Percentiles rank a stretch among this genome's conserved stretches.
Evolutionary conservation across 2,329 filamentous ascomycete genomes (phyloP).

Genomic region (Verticillium dahliae): DNA sequence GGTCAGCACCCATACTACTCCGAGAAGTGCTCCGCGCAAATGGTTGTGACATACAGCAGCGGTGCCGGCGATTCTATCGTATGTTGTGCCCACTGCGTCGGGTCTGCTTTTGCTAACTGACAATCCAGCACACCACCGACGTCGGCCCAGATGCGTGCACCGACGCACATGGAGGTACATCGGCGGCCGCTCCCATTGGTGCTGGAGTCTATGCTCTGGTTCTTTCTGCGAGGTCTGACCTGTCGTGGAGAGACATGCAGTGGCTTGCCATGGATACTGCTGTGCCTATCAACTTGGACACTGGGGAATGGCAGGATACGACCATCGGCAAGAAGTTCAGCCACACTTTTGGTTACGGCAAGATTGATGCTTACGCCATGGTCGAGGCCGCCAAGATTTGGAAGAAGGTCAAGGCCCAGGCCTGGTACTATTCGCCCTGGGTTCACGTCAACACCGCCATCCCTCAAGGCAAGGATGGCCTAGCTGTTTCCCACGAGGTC

Average conservation of each 20-base stretch:
- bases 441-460: conserved; percentile 80
- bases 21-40: conserved; percentile 88
- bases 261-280: conserved; percentile 84
- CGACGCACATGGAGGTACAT: conserved; percentile 83
- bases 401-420: conserved; percentile 86
- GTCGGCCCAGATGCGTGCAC: conserved; percentile 80
- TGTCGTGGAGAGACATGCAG: conserved; percentile 92
- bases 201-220: conserved; percentile 89
- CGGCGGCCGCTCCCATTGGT: conserved; percentile 86
- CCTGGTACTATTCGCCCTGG: conserved; percentile 93
- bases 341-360: conserved; percentile 93
- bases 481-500: conserved; percentile 75
- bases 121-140: conserved; percentile 75
- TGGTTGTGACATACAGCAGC: conserved; percentile 95
- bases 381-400: conserved; percentile 82
- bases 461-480: conserved; percentile 74
- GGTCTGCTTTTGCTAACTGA: conserved; percentile 11
- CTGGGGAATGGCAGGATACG: conserved; percentile 71
- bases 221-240: conserved; percentile 74
- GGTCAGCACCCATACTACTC: conserved; percentile 94
- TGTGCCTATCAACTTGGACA: conserved; percentile 67
- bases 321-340: conserved; percentile 80
- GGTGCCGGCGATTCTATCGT: conserved; percentile 79
- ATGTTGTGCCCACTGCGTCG: conserved; percentile 20
- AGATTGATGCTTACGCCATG: conserved; percentile 80